A percentile compares a stretch with the other conserved stretches of the same genome.
Evolutionary conservation across 2,329 filamentous ascomycete species (phyloP).

Genomic region (Stachybotrys elegans): DNA sequence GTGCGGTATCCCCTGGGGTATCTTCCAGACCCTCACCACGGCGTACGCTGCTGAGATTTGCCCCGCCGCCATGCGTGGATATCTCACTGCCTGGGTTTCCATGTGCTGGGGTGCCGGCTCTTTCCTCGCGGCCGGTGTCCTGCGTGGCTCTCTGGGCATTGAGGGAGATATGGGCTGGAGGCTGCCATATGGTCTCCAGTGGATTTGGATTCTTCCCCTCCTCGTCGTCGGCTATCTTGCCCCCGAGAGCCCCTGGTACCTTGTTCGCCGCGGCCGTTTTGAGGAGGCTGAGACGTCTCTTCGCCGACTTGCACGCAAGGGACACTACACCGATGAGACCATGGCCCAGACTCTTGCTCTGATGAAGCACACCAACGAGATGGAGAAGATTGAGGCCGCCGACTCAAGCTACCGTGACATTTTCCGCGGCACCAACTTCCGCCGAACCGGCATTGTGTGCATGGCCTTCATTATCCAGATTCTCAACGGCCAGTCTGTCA

Average conservation of each 20-base stretch:
- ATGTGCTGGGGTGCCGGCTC: constrained; percentile 38
- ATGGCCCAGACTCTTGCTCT: constrained; percentile 33
- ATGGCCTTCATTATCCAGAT: constrained; percentile 24
- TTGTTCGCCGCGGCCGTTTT: constrained; percentile 23
- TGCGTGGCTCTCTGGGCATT: constrained; percentile 18
- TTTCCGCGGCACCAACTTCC: constrained; percentile 34
- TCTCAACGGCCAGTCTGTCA: constrained; percentile 40
- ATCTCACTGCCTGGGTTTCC: constrained; percentile 35
- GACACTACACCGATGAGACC: constrained; percentile 30
- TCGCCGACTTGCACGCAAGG: constrained; percentile 21
- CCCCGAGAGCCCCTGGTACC: constrained; percentile 40
- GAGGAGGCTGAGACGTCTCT: constrained; percentile 25
- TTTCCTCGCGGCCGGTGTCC: constrained; percentile 31
- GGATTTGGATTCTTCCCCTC: constrained; percentile 35
- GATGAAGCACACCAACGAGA: constrained; percentile 36
- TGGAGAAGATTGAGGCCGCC: constrained; percentile 26
- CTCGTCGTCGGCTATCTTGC: constrained; percentile 27
- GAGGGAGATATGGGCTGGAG: constrained; percentile 12
- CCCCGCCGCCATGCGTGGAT: constrained; percentile 28
- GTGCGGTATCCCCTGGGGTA: constrained; percentile 14
- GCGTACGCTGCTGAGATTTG: constrained; percentile 37
- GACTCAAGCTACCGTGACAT: constrained; percentile 31
- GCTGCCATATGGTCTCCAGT: constrained; percentile 38
- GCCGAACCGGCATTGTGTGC: constrained; percentile 28
- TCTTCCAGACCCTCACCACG: constrained; percentile 33